phyloP scores from a whole-genome alignment of 2,329 filamentous ascomycete genomes.

The Penicillium sp. region DNA sequence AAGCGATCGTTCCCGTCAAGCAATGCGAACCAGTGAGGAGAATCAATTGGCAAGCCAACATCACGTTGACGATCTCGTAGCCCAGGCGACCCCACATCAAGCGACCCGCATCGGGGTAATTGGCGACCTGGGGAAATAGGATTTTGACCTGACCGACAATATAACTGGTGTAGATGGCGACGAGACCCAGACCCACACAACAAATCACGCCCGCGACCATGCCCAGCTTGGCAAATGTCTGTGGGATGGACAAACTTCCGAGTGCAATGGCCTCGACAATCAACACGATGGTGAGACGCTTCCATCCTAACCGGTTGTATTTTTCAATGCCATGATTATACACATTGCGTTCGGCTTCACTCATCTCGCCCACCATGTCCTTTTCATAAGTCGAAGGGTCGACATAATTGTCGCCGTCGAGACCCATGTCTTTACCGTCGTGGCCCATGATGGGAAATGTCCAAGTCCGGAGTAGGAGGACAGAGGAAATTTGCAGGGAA shows the following conservation, averaged over 20 bases:
- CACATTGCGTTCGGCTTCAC: slow-evolving; percentile 5
- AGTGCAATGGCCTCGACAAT: slow-evolving; percentile 1
- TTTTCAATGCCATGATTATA: not conserved
- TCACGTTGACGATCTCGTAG: not conserved
- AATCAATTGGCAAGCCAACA: not conserved
- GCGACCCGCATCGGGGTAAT: not conserved
- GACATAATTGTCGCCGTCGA: slow-evolving; percentile 4
- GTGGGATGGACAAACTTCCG: not conserved
- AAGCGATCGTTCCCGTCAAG: not conserved
- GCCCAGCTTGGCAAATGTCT: not conserved
- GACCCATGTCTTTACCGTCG: slow-evolving; percentile 4
- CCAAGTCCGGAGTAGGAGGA: not conserved
- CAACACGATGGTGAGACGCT: not conserved
- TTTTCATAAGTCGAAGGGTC: slow-evolving; percentile 6
- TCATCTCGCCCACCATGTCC: slow-evolving; percentile 12
- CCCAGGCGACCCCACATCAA: slow-evolving; percentile 1
- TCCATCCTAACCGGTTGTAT: not conserved
- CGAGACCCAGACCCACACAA: slow-evolving; percentile 14
- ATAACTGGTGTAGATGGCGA: slow-evolving; percentile 30
- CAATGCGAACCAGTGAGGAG: not conserved
- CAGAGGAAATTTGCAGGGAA: slow-evolving; percentile 1
- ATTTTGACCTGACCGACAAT: not conserved
- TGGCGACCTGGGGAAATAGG: not conserved
- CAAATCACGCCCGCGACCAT: not conserved
- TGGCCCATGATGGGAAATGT: slow-evolving; percentile 2